phyloP scores from a whole-genome alignment of 208 protist genomes.

The Trypanosoma caninum region DNA sequence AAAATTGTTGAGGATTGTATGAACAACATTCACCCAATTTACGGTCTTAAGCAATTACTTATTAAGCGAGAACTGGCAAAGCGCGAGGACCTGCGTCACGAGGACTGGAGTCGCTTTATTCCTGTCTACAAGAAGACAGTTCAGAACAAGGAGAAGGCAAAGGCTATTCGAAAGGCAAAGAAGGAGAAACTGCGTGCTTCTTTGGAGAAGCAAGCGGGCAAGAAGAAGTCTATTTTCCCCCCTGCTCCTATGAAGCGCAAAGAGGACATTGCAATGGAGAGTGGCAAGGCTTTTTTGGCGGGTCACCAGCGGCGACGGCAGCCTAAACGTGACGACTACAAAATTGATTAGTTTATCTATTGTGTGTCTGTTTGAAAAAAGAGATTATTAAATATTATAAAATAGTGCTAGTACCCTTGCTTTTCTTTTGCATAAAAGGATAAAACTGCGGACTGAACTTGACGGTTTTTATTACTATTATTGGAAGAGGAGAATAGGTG shows the following conservation, averaged over 20 bases:
- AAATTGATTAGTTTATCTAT: slow-evolving; percentile 37
- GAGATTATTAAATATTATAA: too few relatives aligned
- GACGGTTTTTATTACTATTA: too few relatives aligned
- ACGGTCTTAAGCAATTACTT: slow-evolving; percentile 99
- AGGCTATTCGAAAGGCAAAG: slow-evolving; percentile 84
- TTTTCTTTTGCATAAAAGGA: too few relatives aligned
- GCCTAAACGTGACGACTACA: slow-evolving; percentile 63
- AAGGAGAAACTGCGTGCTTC: slow-evolving; percentile 67
- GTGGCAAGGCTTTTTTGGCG: slow-evolving; percentile 82
- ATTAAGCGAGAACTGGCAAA: slow-evolving; percentile 99
- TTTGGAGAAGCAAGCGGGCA: slow-evolving; percentile 59
- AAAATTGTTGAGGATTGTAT: slow-evolving; percentile 99
- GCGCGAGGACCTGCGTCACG: slow-evolving; percentile 93
- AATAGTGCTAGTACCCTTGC: too few relatives aligned
- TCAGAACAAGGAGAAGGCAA: slow-evolving; percentile 89
- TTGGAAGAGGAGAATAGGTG: too few relatives aligned
- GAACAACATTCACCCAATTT: slow-evolving; percentile 99
- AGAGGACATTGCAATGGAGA: slow-evolving; percentile 92
- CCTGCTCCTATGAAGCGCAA: slow-evolving; percentile 83
- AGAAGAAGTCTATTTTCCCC: slow-evolving; percentile 85
- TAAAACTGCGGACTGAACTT: too few relatives aligned
- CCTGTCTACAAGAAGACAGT: slow-evolving; percentile 95
- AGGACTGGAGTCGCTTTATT: slow-evolving; percentile 98
- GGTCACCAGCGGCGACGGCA: slow-evolving; percentile 30
- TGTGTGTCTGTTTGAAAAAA: too few relatives aligned